Base-by-base conservation (phyloP, 768 basidiomycete genomes). In the Terana coerulea region DNA sequence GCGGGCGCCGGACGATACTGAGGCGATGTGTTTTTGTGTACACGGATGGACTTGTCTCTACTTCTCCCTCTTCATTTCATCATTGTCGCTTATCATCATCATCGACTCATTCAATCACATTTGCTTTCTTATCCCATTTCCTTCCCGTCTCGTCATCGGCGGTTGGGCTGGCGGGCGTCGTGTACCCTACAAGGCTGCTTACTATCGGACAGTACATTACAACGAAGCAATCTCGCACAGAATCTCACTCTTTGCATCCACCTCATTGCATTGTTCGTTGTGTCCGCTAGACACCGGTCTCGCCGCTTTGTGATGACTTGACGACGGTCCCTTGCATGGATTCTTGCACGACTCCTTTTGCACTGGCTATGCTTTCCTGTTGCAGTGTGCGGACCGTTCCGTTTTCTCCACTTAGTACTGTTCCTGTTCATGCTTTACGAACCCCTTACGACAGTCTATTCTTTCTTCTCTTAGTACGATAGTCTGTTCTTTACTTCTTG, bases 1-100 rank as follows among this genome's bases (percentile, higher is more conserved):
- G 62, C 61, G 19, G 41, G 31, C 52, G 46, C 52, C 3, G 52
- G 31, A 39, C 45, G 52, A 30, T 53, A 40, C 21, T 47, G 29
- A 42, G 22, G 28, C 25, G 30, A n/a, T 36, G 25, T 34, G 19
- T 22, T 15, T 24, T 25, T 22, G 10, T 11, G 24, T 30, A 22
- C 12, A 14, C 29, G 49, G 37, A 53, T 53, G 52, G 52, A 53
- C 52, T 47, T 48, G 29, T 50, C 10, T 55, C 42, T 51, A 35
- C 26, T 34, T 49, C 25, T 49, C 17, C 17, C 21, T 36, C 11
- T 52, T 21, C 43, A 39, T 26, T 35, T 34, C 33, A 34, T 34
- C 46, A 19, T 31, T 29, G 22, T 44, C 26, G 36, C 40, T 40
- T 14, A 25, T 25, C 36, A 25, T 21, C n/a, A 11, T 44, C 14